These are phyloP conservation scores for Penicillium sp. DNA, from an alignment of 2,329 filamentous ascomycete species.

Conservation along the genomic window DNA sequence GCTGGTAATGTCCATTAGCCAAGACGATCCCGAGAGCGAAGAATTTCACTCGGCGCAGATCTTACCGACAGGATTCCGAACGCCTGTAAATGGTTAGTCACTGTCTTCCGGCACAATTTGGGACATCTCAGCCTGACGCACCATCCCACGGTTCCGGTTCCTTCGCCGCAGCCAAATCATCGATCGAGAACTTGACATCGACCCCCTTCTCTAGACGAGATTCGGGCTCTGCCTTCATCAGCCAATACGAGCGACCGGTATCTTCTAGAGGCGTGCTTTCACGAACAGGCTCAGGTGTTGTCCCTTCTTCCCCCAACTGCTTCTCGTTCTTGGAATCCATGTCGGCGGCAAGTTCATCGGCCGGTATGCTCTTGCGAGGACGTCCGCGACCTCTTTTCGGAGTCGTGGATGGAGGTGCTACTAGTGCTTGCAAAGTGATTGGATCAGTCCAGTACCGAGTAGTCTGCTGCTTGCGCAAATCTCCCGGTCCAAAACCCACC, in stretches of 20 bases:
- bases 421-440: too few species aligned
- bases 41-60: background rate
- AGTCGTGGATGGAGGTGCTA: constrained; percentile 4
- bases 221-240: constrained; percentile 85
- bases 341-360: constrained; percentile 13
- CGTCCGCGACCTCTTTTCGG: constrained; percentile 23
- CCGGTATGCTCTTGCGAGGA: constrained; percentile 21
- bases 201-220: constrained; percentile 77
- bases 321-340: constrained; percentile 10
- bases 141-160: constrained; percentile 89
- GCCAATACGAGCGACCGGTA: constrained; percentile 56
- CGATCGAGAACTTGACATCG: constrained; percentile 90
- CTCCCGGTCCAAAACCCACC: background rate
- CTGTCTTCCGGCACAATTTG: background rate
- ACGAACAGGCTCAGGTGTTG: constrained; percentile 7
- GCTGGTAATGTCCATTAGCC: constrained; percentile 44
- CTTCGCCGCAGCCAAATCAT: constrained; percentile 68
- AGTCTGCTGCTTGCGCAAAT: too few species aligned
- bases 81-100: constrained; percentile 30
- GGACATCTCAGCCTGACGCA: constrained; percentile 39
- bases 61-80: constrained; percentile 41
- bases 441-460: too few species aligned
- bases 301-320: background rate
- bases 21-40: background rate
- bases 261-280: constrained; percentile 12